Base-by-base conservation (phyloP, 176 grass and related monocot genomes). In the Carex pumila region DNA sequence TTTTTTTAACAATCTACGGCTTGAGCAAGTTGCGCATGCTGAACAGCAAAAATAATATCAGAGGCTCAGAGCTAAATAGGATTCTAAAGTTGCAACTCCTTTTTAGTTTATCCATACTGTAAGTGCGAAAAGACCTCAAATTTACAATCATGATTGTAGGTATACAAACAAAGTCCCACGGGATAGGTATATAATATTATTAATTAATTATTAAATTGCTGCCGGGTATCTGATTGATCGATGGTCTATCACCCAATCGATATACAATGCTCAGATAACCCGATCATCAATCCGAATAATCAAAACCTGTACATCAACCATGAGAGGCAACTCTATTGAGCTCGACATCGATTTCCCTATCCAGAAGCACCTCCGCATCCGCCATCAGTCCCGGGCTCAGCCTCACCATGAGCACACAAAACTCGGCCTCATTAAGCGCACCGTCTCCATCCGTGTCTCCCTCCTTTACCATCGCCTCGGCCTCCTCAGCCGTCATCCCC, bases 351-450 rank as follows among this genome's bases (percentile, higher is more conserved):
- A 83, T 83, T 61, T 77, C 83, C 56, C 72, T 77, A 71, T 85
- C 71, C 12, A 76, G 56, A 17, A 73, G 21, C 2, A 19, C 59
- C 54, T 85, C 72, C 2, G 94, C 91, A 57, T 92, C 89, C 0
- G 3, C 91, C 94, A 97, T 94, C 49, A 97, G 91, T 0, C 89
- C 88, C 3, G 94, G 94, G 84, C 91, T 97, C 47, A 97, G 88
- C 0, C 94, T 57, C 32, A 97, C 89, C 91, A 97, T 97, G 56
- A 97, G 91, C 47, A 97, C 91, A 81, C 91, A 97, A 83, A 97
- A 97, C 88, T 97, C 94, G 3, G 31, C 84, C 84, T 94, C 89
- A 81, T 89, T 88, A 55, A 97, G 89, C 30, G 21, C 94, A 7
- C 94, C 91, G 77, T 97, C 94, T 0, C 88, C 94, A 63, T 97